A percentile compares a stretch with the other conserved stretches of the same genome.
Evolutionary conservation across 1,284 basidiomycete species (phyloP).

Genomic region (Phylloboletellus chloephorus): DNA sequence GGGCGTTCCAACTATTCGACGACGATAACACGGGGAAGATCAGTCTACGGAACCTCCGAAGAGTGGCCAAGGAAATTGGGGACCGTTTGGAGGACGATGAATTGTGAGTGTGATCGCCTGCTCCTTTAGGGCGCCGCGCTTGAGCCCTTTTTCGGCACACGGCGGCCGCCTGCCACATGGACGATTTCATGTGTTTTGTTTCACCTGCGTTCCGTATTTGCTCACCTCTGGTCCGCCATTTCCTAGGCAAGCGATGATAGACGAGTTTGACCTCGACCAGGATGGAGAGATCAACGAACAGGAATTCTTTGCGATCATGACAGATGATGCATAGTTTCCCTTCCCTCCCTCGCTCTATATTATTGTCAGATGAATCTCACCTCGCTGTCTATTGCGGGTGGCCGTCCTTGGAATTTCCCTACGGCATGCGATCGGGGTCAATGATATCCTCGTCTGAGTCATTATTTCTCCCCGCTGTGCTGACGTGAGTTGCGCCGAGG

Average conservation of each 20-base stretch:
- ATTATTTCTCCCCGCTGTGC: constrained; percentile 7
- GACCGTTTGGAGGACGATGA: constrained; percentile 96
- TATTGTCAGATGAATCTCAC: constrained; percentile 1
- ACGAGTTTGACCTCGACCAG: constrained; percentile 98
- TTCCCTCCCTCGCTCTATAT: constrained; percentile 11
- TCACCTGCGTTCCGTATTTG: constrained; percentile 28
- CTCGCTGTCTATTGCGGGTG: constrained; percentile 19
- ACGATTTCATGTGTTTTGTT: too few species aligned
- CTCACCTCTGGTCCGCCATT: constrained; percentile 32
- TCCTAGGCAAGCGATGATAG: constrained; percentile 97
- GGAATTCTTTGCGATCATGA: constrained; percentile 96
- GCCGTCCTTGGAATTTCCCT: constrained; percentile 16
- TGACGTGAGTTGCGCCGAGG: constrained; percentile 22
- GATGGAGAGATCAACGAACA: constrained; percentile 96
- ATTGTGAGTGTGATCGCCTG: constrained; percentile 58
- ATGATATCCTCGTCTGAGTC: constrained; percentile 16
- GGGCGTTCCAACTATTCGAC: constrained; percentile 95
- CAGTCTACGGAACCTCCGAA: constrained; percentile 81
- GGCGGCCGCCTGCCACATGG: too few species aligned
- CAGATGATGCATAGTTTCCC: constrained; percentile 66
- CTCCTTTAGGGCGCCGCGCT: constrained; percentile 25
- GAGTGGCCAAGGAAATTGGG: constrained; percentile 96
- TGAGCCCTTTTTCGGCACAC: constrained; percentile 21
- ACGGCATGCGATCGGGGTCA: constrained; percentile 17
- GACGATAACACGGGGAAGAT: constrained; percentile 97